Evolutionary conservation across 2,329 filamentous ascomycete genomes (phyloP).

Genomic region (Endothia cerciana): DNA sequence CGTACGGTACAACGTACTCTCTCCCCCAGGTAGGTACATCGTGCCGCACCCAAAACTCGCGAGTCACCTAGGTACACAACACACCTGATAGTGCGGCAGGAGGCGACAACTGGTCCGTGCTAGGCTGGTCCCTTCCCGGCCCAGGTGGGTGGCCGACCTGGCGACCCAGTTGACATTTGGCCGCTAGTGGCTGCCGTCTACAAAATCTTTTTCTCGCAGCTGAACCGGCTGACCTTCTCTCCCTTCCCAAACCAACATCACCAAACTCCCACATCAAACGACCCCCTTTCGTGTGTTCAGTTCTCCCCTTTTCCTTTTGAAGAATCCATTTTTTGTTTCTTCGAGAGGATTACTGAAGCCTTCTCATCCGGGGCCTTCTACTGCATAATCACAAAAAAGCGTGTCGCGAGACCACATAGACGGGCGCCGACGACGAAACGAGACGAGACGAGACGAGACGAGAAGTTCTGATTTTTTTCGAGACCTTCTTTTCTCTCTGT

Average conservation of each 20-base stretch:
- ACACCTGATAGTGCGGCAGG: neutral
- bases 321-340: slow-evolving; percentile 45
- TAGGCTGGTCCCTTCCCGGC: slow-evolving; percentile 30
- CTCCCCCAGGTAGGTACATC: neutral
- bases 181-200: slow-evolving; percentile 25
- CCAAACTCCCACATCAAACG: slow-evolving; percentile 29
- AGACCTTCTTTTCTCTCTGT: slow-evolving; percentile 25
- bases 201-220: slow-evolving; percentile 32
- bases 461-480: slow-evolving; percentile 22
- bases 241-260: slow-evolving; percentile 37
- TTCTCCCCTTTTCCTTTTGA: slow-evolving; percentile 50
- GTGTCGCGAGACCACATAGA: slow-evolving; percentile 28
- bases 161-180: slow-evolving; percentile 32
- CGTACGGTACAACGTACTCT: neutral
- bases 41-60: neutral
- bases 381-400: slow-evolving; percentile 19
- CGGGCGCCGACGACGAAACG: slow-evolving; percentile 10
- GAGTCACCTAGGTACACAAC: slow-evolving; percentile 5
- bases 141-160: neutral
- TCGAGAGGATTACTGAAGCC: slow-evolving; percentile 47
- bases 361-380: slow-evolving; percentile 26
- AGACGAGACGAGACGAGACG: slow-evolving; percentile 21
- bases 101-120: slow-evolving; percentile 23
- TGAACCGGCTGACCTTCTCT: slow-evolving; percentile 29
- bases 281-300: slow-evolving; percentile 38